Evolutionary conservation across 306 rosid species (phyloP), one percentile per base, ranked within the genome.

Genomic region (Quercus gilva): DNA sequence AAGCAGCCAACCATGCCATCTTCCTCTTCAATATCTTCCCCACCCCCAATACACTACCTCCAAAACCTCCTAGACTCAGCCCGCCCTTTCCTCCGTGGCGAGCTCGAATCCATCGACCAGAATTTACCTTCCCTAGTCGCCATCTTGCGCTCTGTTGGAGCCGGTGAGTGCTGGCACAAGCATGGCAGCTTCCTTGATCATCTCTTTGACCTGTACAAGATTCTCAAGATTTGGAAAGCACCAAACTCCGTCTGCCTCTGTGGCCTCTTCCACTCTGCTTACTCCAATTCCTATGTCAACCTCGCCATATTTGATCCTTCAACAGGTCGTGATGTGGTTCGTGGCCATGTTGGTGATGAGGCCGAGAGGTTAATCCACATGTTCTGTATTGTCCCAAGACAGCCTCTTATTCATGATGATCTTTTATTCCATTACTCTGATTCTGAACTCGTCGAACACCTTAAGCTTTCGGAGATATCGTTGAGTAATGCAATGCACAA

Each of bases 91-190:
- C 91, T 94, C 51, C 92, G 95, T 3, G 93, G 88, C 14, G 99
- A 94, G 53, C 84, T 91, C 12, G 88, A 76, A 29, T 56, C 83
- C 29, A 21, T 94, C 9, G 88, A 92, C 85, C 1, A 76, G 1
- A 82, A 85, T 18, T 73, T 94, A 1, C 97, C 97, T 2, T 79
- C 85, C 1, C 82, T 94, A 1, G 78, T 89, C 5, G 71, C 85
- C 17, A 83, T 90, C 56, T 74, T 92, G 5, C 87, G 90, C 31
- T 87, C 97, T 0, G 94, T 84, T 7, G 99, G 99, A 8, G 92
- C 97, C 6, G 94, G 97, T 0, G 99, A 92, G 84, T 92, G 99
- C 80, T 94, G 97, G 97, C 99, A 94, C 87, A 92, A 94, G 74
- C 99, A 94, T 14, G 99, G 99, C 20, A 91, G 86, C 74, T 94